Percentiles rank a stretch among this genome's conserved stretches.
These are phyloP conservation scores for Nothopassalora personata DNA, from an alignment of 2,329 filamentous ascomycete genomes.

Conservation along the genomic window DNA sequence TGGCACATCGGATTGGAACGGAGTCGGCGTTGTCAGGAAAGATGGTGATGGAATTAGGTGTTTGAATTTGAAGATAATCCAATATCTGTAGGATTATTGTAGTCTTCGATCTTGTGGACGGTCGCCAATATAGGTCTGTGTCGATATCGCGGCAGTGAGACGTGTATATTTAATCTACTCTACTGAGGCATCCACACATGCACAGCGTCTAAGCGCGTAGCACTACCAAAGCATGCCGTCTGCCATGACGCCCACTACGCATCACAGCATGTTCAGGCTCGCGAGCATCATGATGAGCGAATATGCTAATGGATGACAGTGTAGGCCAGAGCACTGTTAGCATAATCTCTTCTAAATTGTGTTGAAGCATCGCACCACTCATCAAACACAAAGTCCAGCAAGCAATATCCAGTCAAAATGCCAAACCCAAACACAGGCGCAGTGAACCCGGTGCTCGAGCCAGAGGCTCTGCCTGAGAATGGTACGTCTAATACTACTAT, in stretches of 20 bases:
- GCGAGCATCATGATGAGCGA: background rate
- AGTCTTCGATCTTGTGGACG: too few relatives aligned
- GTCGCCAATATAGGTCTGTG: too few relatives aligned
- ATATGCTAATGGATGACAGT: background rate
- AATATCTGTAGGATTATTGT: too few relatives aligned
- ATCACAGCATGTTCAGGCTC: background rate
- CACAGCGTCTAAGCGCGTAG: background rate
- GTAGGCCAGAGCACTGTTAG: background rate
- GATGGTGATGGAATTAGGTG: too few relatives aligned
- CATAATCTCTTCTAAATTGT: background rate
- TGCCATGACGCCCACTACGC: background rate
- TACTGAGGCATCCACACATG: background rate
- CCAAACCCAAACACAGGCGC: conserved; percentile 12
- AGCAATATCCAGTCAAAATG: conserved; percentile 2
- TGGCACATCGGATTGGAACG: too few relatives aligned
- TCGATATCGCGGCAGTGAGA: background rate
- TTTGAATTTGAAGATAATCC: too few relatives aligned
- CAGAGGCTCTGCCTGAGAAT: conserved; percentile 3
- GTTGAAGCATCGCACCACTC: background rate
- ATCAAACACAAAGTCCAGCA: background rate
- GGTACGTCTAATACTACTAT: background rate
- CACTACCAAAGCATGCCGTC: background rate
- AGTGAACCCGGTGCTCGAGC: conserved; percentile 8
- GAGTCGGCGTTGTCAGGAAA: too few relatives aligned
- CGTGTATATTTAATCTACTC: too few relatives aligned